Conservation (phyloP, 257 asterid species). For the Przewalskia tangutica region DNA sequence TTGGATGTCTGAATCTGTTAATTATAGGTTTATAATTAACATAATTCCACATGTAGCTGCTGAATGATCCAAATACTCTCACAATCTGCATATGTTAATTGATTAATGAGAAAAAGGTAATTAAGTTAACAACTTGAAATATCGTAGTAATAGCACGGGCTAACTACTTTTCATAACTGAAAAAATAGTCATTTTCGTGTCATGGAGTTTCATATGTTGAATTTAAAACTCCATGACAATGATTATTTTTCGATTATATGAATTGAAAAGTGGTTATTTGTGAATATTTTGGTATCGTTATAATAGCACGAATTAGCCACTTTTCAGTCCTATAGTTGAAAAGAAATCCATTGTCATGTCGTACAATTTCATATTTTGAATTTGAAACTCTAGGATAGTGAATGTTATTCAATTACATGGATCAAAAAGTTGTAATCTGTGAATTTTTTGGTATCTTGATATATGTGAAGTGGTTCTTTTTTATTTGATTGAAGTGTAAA, state of each 20-base stretch:
- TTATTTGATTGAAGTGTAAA: not conserved
- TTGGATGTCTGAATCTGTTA: conserved; percentile 55
- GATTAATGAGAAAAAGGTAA: not conserved
- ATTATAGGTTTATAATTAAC: conserved; percentile 70
- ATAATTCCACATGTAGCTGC: conserved; percentile 74
- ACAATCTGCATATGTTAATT: conserved; percentile 33
- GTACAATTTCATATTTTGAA: not conserved
- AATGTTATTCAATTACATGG: not conserved
- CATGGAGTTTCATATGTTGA: not conserved
- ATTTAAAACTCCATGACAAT: not conserved
- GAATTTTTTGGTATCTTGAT: not conserved
- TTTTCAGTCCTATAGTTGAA: not conserved
- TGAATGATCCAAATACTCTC: conserved; percentile 70
- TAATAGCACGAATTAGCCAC: not conserved
- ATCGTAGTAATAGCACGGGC: not conserved
- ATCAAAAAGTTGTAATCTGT: not conserved
- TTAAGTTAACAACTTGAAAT: not conserved
- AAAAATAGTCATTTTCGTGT: not conserved
- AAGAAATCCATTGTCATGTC: not conserved
- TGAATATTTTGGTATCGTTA: not conserved
- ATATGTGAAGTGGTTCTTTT: not conserved
- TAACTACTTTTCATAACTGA: not conserved
- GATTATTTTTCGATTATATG: not conserved
- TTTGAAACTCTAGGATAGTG: not conserved
- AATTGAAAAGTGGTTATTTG: not conserved